Base-by-base conservation (phyloP, 345 rosid genomes). In the Punica granatum region DNA sequence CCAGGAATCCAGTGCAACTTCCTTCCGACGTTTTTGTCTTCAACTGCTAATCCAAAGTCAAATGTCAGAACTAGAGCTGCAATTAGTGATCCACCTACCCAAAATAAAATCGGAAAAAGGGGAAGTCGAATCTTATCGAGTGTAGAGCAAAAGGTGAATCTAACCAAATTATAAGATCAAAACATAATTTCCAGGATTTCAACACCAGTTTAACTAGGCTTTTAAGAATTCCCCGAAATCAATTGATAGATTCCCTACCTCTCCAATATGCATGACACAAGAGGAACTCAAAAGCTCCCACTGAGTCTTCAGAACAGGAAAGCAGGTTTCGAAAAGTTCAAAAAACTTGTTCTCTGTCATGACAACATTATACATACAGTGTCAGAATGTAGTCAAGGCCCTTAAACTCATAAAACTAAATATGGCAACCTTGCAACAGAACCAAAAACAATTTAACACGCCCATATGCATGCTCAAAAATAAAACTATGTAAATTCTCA, bases 291-390 rank as follows among this genome's bases (percentile, higher is more conserved):
- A 69, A 74, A 58, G 77, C 75, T 78, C 83, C 97, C 96, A 91
- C 72, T 89, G 89, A 1, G 75, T 74, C 82, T 84, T 88, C 84
- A 94, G 66, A 77, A 81, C 67, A 19, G 92, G 85, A 75, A 88
- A 82, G 78, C 85, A 89, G 72, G 81, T 80, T 63, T 89, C 96
- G 75, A 86, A 85, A 46, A 85, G 76, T 60, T 72, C 84, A 69
- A 77, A 77, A 73, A 80, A 72, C 13, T 51, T 76, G 49, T 76
- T 68, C 41, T 73, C 97, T 88, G 72, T 63, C 53, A 76, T 51
- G 80, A 72, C 48, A 73, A 11, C 32, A 56, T 56, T 12, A 30
- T n/a, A 26, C 28, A 28, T 13, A 30, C 19, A 56, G 61, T 15
- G 19, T 56, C 15, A 56, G 76, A 72, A 75, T 60, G 64, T 18